Conservation (phyloP, 1,139 yeast genomes). For the Geotrichum siamense region DNA sequence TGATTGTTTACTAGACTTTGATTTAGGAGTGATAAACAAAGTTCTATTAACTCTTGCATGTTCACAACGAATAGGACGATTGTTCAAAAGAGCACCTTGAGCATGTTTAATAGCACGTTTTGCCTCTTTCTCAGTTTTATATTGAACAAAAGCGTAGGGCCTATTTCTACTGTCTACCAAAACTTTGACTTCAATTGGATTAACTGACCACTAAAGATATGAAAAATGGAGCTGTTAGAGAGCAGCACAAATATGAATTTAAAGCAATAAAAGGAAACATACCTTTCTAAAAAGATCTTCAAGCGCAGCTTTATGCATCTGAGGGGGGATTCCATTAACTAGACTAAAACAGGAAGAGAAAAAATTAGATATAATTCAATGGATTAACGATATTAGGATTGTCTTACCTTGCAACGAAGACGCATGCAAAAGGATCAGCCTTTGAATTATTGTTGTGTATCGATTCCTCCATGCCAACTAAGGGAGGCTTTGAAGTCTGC, state of each 20-base stretch:
- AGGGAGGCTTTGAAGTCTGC: constrained; percentile 1
- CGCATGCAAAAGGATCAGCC: constrained; percentile 69
- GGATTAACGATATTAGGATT: background rate
- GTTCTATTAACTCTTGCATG: constrained; percentile 89
- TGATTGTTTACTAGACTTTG: constrained; percentile 7
- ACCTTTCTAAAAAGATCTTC: constrained; percentile 47
- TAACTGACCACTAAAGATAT: constrained; percentile 34
- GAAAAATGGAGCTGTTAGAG: background rate
- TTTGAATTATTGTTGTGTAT: constrained; percentile 6
- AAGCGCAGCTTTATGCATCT: constrained; percentile 34
- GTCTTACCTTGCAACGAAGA: constrained; percentile 62
- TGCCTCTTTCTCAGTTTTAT: constrained; percentile 64
- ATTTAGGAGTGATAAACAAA: constrained; percentile 40
- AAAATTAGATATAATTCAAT: background rate
- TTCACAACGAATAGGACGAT: constrained; percentile 77
- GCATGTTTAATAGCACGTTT: constrained; percentile 59
- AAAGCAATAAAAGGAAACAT: constrained; percentile 11
- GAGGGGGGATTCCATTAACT: constrained; percentile 18
- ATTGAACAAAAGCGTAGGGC: constrained; percentile 94
- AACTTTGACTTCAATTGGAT: constrained; percentile 52
- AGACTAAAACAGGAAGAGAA: constrained; percentile 7
- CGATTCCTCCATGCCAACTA: background rate
- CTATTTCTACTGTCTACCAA: constrained; percentile 74
- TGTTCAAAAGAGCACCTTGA: constrained; percentile 62
- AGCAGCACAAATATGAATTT: background rate